phyloP scores from a whole-genome alignment of 2,329 filamentous ascomycete species.

The Monosporascus sp. region DNA sequence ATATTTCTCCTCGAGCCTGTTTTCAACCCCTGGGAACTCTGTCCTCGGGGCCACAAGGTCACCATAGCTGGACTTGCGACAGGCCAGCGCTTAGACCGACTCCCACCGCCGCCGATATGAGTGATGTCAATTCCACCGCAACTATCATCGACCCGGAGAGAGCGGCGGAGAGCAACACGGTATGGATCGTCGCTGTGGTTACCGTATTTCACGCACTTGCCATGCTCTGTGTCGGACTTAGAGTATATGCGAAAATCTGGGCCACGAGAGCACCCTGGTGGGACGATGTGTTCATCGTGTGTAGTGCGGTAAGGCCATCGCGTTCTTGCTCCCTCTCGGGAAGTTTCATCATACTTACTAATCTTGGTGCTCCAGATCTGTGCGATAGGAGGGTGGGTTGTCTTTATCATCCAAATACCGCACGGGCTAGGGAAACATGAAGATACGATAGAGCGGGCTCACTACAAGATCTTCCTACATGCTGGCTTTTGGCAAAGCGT shows the following conservation, averaged over 20 bases:
- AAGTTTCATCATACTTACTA: not conserved
- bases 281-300: constrained; percentile 24
- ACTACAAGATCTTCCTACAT: constrained; percentile 31
- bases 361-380: constrained; percentile 15
- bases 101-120: not conserved
- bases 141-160: not conserved
- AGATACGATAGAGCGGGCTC: constrained; percentile 26
- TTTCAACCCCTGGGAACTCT: not conserved
- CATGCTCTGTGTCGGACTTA: not conserved
- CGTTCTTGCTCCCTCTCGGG: not conserved
- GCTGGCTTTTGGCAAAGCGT: constrained; percentile 41
- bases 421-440: constrained; percentile 43
- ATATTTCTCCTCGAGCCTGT: not conserved
- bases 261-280: constrained; percentile 12
- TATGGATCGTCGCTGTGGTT: not conserved
- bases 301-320: constrained; percentile 14
- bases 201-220: not conserved
- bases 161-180: not conserved
- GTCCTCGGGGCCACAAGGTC: not conserved
- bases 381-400: constrained; percentile 21
- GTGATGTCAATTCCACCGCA: not conserved
- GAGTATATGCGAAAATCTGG: not conserved
- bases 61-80: not conserved
- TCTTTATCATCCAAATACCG: constrained; percentile 36
- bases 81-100: not conserved